These are phyloP conservation scores for Colletotrichum noveboracense DNA, from an alignment of 2,329 filamentous ascomycete genomes.

Conservation along the genomic window DNA sequence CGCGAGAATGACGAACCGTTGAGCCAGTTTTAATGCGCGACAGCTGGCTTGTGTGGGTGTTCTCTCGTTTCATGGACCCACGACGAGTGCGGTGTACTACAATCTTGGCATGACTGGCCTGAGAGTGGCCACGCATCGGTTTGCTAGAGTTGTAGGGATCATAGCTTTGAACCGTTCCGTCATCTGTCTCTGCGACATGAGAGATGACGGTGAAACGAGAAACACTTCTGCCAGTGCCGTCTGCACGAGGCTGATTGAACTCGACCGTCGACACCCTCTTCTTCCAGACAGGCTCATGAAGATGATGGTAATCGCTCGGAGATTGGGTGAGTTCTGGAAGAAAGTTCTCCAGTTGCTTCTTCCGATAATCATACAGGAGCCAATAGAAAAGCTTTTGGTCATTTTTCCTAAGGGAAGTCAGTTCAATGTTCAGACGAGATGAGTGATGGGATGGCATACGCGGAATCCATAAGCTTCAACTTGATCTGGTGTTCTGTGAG, in stretches of 20 bases:
- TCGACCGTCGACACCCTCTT: conserved; percentile 67
- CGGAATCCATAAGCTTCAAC: conserved; percentile 58
- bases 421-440: background rate
- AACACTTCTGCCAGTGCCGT: conserved; percentile 56
- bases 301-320: conserved; percentile 88
- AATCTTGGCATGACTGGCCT: conserved; percentile 69
- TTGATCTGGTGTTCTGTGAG: conserved; percentile 76
- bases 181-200: conserved; percentile 58
- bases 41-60: conserved; percentile 39
- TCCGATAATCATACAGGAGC: conserved; percentile 80
- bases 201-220: conserved; percentile 72
- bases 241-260: conserved; percentile 53
- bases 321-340: conserved; percentile 82
- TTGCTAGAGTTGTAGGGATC: conserved; percentile 82
- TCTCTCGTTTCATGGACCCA: conserved; percentile 25
- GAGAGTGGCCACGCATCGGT: conserved; percentile 43
- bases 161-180: conserved; percentile 68
- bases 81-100: conserved; percentile 63
- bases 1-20: conserved; percentile 25
- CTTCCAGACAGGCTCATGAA: conserved; percentile 62
- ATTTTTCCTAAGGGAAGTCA: conserved; percentile 66
- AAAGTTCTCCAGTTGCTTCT: conserved; percentile 88
- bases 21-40: conserved; percentile 41
- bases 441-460: background rate
- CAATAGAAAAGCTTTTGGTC: conserved; percentile 95